Evolutionary conservation across 805 yeast species (phyloP).

Genomic region (Scheffersomyces lignosus): DNA sequence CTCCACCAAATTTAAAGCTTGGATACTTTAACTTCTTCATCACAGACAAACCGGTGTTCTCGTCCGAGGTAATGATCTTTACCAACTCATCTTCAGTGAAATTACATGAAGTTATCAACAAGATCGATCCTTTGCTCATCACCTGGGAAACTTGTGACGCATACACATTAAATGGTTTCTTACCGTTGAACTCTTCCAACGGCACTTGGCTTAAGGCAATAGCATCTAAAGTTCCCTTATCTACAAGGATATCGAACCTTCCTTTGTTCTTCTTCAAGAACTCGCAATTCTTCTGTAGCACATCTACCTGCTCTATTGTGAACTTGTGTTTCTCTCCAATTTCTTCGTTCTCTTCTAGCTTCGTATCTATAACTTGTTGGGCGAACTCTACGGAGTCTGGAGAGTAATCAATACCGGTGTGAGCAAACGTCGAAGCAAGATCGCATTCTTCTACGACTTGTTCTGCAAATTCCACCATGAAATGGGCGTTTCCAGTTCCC

Average conservation of each 20-base stretch:
- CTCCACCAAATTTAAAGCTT: slow-evolving; percentile 85
- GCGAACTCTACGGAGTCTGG: slow-evolving; percentile 80
- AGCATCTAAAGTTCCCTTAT: slow-evolving; percentile 97
- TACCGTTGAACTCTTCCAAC: slow-evolving; percentile 41
- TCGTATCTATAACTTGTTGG: slow-evolving; percentile 47
- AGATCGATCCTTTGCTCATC: slow-evolving; percentile 54
- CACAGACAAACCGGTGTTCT: slow-evolving; percentile 44
- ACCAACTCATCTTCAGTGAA: slow-evolving; percentile 81
- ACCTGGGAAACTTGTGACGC: slow-evolving; percentile 57
- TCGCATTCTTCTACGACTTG: slow-evolving; percentile 59
- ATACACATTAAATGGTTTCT: slow-evolving; percentile 58
- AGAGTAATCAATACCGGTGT: slow-evolving; percentile 82
- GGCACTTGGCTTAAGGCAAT: slow-evolving; percentile 76
- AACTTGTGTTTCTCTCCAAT: slow-evolving; percentile 22
- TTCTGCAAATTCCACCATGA: slow-evolving; percentile 66
- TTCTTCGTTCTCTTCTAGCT: slow-evolving; percentile 7
- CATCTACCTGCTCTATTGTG: slow-evolving; percentile 68
- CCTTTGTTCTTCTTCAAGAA: slow-evolving; percentile 37
- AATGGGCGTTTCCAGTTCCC: slow-evolving; percentile 97
- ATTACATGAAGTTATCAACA: slow-evolving; percentile 88
- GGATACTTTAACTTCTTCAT: slow-evolving; percentile 79
- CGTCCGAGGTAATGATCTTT: slow-evolving; percentile 48
- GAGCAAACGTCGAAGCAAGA: slow-evolving; percentile 31
- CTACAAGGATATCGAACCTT: slow-evolving; percentile 73
- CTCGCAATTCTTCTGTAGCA: slow-evolving; percentile 39